Conservation (phyloP, 306 rosid genomes). For the Medicago arabica region DNA sequence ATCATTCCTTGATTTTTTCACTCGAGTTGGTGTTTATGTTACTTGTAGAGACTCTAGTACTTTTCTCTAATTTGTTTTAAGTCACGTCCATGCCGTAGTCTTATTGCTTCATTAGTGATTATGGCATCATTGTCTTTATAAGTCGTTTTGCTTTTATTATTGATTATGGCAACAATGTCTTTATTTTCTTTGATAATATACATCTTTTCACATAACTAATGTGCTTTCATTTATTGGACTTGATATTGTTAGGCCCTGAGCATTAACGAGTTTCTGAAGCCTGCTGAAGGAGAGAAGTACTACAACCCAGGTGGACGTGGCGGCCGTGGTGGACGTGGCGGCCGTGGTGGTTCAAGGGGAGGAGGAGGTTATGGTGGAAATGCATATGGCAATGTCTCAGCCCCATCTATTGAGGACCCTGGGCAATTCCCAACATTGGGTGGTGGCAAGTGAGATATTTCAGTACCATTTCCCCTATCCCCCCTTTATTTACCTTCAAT, state of each 20-base stretch:
- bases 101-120: no score
- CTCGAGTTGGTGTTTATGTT: no score
- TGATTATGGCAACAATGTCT: no score
- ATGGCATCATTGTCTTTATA: no score
- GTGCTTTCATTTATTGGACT: constrained; percentile 17
- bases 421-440: constrained; percentile 96
- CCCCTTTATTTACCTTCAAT: constrained; percentile 42
- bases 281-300: constrained; percentile 83
- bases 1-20: no score
- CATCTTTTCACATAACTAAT: not conserved
- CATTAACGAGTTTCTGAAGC: constrained; percentile 90
- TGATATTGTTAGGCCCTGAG: constrained; percentile 61
- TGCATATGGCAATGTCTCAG: constrained; percentile 51
- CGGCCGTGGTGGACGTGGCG: constrained; percentile 81
- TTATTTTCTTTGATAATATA: no score
- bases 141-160: not conserved
- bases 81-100: no score
- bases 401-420: constrained; percentile 86
- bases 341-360: constrained; percentile 77
- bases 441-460: constrained; percentile 78
- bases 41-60: no score
- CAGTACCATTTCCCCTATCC: constrained; percentile 35
- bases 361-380: constrained; percentile 64
- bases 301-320: constrained; percentile 78
- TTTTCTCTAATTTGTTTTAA: no score